A percentile compares a stretch with the other conserved stretches of the same genome.
Evolutionary conservation across 108 stramenopile genomes (phyloP).

Genomic region (Fragilariopsis cylindrus): DNA sequence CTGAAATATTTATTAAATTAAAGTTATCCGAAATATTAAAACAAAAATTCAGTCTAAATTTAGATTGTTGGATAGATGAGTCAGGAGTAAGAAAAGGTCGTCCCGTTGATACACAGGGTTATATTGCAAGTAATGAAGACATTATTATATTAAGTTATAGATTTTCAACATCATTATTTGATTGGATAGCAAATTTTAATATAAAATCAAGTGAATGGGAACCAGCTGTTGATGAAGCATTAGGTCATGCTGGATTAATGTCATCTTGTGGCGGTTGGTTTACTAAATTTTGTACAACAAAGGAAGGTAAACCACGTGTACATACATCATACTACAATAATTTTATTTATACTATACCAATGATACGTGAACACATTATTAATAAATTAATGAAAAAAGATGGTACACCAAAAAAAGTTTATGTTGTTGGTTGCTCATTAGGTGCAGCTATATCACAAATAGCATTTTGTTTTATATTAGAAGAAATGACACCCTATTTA

Average conservation of each 20-base stretch:
- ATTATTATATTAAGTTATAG: slow-evolving; percentile 32
- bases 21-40: slow-evolving; percentile 27
- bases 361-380: slow-evolving; percentile 26
- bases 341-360: slow-evolving; percentile 26
- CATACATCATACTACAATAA: slow-evolving; percentile 44
- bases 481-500: not conserved
- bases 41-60: slow-evolving; percentile 19
- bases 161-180: slow-evolving; percentile 30
- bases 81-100: slow-evolving; percentile 18
- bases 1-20: not conserved
- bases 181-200: slow-evolving; percentile 38
- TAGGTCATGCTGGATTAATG: slow-evolving; percentile 30
- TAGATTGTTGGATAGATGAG: slow-evolving; percentile 32
- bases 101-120: slow-evolving; percentile 35
- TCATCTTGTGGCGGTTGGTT: slow-evolving; percentile 12
- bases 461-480: slow-evolving; percentile 31
- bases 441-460: slow-evolving; percentile 37
- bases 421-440: slow-evolving; percentile 35
- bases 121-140: slow-evolving; percentile 35
- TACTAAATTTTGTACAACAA: slow-evolving; percentile 7
- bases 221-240: slow-evolving; percentile 15
- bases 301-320: slow-evolving; percentile 28
- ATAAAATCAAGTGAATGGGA: slow-evolving; percentile 32
- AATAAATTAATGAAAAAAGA: slow-evolving; percentile 26
- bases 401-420: slow-evolving; percentile 31